Evolutionary conservation across 257 asterid genomes (phyloP).

Genomic region (Rehmannia glutinosa): DNA sequence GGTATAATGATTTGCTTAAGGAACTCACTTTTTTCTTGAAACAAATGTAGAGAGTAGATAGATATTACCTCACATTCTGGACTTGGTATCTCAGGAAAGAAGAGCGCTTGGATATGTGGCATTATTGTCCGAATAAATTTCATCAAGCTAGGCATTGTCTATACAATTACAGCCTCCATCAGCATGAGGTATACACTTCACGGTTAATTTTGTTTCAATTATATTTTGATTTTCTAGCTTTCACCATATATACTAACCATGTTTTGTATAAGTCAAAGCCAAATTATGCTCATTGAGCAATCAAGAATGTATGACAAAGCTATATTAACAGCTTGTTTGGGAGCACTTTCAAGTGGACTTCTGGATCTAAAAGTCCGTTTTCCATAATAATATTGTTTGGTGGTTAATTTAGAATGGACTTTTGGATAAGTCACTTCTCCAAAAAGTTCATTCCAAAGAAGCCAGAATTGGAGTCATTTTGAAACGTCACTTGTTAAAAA

Average conservation of each 20-base stretch:
- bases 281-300: no score
- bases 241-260: neutral
- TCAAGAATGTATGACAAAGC: no score
- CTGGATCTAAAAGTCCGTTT: no score
- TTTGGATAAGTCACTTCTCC: no score
- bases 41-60: neutral
- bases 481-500: no score
- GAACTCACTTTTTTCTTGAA: neutral
- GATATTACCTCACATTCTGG: neutral
- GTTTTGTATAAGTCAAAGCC: neutral
- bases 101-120: slow-evolving; percentile 29
- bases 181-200: slow-evolving; percentile 31
- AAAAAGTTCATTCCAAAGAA: no score
- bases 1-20: no score
- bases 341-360: no score
- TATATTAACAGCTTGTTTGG: no score
- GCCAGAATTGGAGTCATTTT: no score
- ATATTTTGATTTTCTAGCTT: neutral
- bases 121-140: slow-evolving; percentile 33
- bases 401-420: no score
- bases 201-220: neutral
- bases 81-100: slow-evolving; percentile 29
- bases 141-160: slow-evolving; percentile 38
- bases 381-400: no score
- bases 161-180: slow-evolving; percentile 36